Evolutionary conservation across 148 eudicot genomes (phyloP).

Genomic region (Cornus florida): DNA sequence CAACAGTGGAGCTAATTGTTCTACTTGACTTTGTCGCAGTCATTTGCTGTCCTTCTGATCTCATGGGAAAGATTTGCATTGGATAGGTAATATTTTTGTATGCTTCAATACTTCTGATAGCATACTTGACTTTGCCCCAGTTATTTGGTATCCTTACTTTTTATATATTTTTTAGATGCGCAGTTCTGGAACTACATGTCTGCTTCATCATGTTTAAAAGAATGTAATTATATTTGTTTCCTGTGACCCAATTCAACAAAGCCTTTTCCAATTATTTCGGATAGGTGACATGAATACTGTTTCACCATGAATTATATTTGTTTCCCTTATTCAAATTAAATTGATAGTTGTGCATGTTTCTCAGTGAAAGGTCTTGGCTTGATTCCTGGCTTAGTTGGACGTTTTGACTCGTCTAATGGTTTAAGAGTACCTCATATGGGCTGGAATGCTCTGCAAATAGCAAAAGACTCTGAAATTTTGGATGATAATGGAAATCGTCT

Average conservation of each 20-base stretch:
- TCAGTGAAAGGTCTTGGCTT: constrained; percentile 77
- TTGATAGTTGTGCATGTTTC: constrained; percentile 1
- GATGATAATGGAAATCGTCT: constrained; percentile 72
- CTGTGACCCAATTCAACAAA: no score
- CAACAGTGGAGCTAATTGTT: no score
- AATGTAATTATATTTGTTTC: neutral
- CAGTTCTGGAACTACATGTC: neutral
- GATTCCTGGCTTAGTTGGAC: constrained; percentile 96
- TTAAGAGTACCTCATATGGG: constrained; percentile 93
- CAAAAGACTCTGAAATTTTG: constrained; percentile 65
- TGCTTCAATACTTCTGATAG: neutral
- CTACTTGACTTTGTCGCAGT: no score
- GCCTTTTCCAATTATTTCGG: no score
- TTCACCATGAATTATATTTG: neutral
- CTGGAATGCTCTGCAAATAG: constrained; percentile 80
- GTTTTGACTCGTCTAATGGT: constrained; percentile 79
- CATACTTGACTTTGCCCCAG: neutral
- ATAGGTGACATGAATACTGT: no score
- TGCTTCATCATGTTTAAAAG: neutral
- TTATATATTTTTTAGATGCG: neutral
- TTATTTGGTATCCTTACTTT: neutral
- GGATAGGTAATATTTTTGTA: neutral
- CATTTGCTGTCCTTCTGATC: no score
- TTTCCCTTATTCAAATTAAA: neutral
- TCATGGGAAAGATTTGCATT: neutral